Evolutionary conservation across 345 rosid genomes (phyloP), one percentile per base, ranked within the genome.

Genomic region (Acer yangbiense): DNA sequence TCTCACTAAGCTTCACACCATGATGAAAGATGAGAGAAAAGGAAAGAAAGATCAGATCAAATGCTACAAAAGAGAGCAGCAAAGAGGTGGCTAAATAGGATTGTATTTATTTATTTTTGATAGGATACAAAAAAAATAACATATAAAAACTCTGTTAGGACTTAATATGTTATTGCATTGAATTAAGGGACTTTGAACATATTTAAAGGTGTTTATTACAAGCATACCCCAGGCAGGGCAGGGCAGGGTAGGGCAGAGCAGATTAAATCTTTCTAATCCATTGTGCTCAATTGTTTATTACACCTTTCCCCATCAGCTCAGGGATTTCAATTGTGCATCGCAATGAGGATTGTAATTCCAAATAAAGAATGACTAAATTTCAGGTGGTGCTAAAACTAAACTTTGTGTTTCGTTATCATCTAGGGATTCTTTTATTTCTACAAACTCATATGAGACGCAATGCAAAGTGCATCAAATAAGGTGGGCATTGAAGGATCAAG

Each of bases 41-140:
- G 14, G 61, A 69, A 12, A 69, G 41, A 69, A 20, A 50, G 29
- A 20, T 41, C 17, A 68, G 55, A 68, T 68, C 50, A 43, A 2
- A 25, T 20, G 54, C 71, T 43, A 68, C 17, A 11, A 27, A 68
- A 0, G 54, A 4, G 1, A 13, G 71, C 52, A 1, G 17, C 55
- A 68, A 27, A 68, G 71, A 43, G 54, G 27, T n/a, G 46, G 21
- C 50, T 52, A 68, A 68, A 41, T 68, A 27, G 50, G 32, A 68
- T 67, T 67, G 9, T 43, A 43, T 7, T 43, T 35, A 43, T 8
- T 43, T 43, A 43, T 7, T 8, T 43, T 43, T 8, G 9, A 43
- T 43, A 43, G 46, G 46, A 43, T 43, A 43, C 10, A 4, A 35
- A 7, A 43, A 43, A 43, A 7, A 43, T 43, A 43, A 43, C 46